Conservation (phyloP, 805 yeast genomes). For the Kuraishia floccosa region DNA sequence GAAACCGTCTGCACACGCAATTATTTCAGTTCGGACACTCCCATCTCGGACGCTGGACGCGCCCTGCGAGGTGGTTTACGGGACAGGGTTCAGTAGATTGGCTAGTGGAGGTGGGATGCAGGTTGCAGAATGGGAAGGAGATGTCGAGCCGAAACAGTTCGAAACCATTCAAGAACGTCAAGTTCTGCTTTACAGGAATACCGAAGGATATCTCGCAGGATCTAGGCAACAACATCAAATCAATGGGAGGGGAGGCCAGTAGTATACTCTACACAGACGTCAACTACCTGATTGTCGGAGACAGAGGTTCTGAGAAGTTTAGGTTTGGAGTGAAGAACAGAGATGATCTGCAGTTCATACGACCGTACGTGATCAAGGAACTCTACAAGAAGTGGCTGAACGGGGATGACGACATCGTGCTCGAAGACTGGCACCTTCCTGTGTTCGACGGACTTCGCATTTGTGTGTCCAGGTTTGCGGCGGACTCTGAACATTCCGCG, state of each 20-base stretch:
- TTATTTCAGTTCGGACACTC: too few species aligned
- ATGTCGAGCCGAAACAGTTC: neutral
- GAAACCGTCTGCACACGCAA: too few species aligned
- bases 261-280: constrained; percentile 53
- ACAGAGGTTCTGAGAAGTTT: constrained; percentile 43
- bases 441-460: constrained; percentile 32
- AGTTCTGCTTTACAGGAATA: constrained; percentile 50
- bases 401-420: constrained; percentile 27
- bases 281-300: constrained; percentile 48
- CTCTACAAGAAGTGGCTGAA: constrained; percentile 40
- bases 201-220: constrained; percentile 26
- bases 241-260: constrained; percentile 49
- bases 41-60: too few species aligned
- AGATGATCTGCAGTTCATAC: constrained; percentile 45
- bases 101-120: too few species aligned
- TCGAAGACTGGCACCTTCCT: constrained; percentile 18
- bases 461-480: constrained; percentile 29
- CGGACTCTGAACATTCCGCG: constrained; percentile 8
- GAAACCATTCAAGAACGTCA: constrained; percentile 31
- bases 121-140: too few species aligned
- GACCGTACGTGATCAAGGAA: constrained; percentile 29
- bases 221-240: constrained; percentile 30
- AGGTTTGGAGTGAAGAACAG: constrained; percentile 37
- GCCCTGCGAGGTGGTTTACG: too few species aligned
- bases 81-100: too few species aligned